Evolutionary conservation across 2,329 filamentous ascomycete species (phyloP), one percentile per base, ranked within the genome.

Genomic region (Xylariaceae sp.): DNA sequence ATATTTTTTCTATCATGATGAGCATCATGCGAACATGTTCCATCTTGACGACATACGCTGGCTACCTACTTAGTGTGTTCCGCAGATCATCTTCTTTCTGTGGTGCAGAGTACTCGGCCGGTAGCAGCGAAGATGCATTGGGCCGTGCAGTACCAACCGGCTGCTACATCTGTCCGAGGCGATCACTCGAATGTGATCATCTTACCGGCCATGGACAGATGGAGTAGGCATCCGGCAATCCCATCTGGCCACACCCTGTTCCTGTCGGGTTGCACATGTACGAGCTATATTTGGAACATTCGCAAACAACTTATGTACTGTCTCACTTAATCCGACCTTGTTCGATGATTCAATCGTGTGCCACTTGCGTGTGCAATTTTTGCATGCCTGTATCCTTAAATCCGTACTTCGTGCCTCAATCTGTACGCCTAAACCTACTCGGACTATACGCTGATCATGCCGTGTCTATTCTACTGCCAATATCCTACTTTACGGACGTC

Each of bases 191-290:
- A 50, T 42, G 40, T 40, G 14, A 34, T 43, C 31, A 60, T 54
- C 47, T 55, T 34, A 60, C 50, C 61, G 52, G 54, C 31, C 42
- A 7, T 44, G 49, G n/a, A 34, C 28, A 48, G 57, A 57, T 56
- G 42, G 48, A 19, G 50, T 53, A 51, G 40, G 46, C 54, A 52
- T 47, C 53, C 59, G 58, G 54, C 48, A 58, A 50, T 54, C 54
- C 51, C 6, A 44, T 31, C 48, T 36, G 44, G 50, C 47, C 34
- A 42, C 48, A 42, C 45, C 34, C 53, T 41, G 33, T 40, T 17
- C 48, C 45, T 40, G 42, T 52, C 53, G 51, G 50, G 60, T 64
- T 12, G 53, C 44, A 64, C 61, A 44, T 45, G 59, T 60, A 56
- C 47, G 40, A 60, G 53, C 50, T 50, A 52, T 59, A 51, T 44